These are phyloP conservation scores for Mycena kentingensis DNA, from an alignment of 768 basidiomycete species.

Conservation along the genomic window DNA sequence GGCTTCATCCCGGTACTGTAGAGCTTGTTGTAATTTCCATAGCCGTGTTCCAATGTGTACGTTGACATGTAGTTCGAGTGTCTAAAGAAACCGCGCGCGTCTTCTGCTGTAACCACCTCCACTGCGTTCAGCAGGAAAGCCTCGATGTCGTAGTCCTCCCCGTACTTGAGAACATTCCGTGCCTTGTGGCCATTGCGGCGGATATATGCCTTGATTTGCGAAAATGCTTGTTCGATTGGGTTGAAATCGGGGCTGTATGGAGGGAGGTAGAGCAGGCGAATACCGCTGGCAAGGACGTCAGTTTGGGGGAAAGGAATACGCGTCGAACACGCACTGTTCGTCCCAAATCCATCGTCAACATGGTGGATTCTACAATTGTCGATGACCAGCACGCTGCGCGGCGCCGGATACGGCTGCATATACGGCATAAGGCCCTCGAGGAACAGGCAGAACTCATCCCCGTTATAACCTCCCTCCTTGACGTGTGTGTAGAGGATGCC, in stretches of 20 bases:
- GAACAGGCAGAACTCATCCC: slow-evolving; percentile 11
- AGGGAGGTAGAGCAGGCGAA: slow-evolving; percentile 26
- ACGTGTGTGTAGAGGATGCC: slow-evolving; percentile 16
- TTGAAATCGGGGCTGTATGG: slow-evolving; percentile 35
- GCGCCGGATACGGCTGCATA: slow-evolving; percentile 24
- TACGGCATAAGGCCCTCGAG: neutral
- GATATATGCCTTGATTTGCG: slow-evolving; percentile 28
- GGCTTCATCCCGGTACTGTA: too few relatives aligned
- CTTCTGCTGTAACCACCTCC: neutral
- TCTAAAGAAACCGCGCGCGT: neutral
- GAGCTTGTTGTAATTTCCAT: too few relatives aligned
- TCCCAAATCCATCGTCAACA: slow-evolving; percentile 5
- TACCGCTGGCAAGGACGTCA: slow-evolving; percentile 13
- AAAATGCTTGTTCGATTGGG: slow-evolving; percentile 33
- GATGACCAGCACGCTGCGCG: slow-evolving; percentile 24
- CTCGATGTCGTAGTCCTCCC: neutral
- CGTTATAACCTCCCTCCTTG: slow-evolving; percentile 17
- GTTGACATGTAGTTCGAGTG: neutral
- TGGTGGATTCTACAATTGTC: slow-evolving; percentile 32
- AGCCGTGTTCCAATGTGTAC: too few relatives aligned
- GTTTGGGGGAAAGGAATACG: neutral
- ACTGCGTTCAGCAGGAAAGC: neutral
- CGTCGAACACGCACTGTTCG: neutral
- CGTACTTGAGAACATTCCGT: neutral
- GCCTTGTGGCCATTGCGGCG: slow-evolving; percentile 17